Evolutionary conservation across 164 flowering plant genomes (phyloP), one percentile per base, ranked within the genome.

Genomic region (Kingdonia uniflora): DNA sequence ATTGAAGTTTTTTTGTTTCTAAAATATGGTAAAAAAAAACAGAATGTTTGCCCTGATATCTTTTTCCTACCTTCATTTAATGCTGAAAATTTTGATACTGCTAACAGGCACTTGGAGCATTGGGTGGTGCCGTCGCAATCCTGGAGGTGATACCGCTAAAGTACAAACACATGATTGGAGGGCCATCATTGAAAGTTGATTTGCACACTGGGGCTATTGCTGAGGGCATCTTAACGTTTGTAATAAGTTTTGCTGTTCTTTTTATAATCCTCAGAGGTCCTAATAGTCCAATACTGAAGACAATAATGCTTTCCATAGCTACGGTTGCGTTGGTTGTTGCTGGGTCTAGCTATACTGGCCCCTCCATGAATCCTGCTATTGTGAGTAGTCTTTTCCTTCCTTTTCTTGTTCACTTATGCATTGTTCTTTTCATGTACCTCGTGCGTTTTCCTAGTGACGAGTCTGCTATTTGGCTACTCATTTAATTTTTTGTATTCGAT

Each of bases 291-390:
- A 16, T 85, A 5, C 8, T 80, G 24, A 74, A 81, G 80, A 69
- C 68, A 11, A 81, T 66, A 80, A 29, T 87, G 66, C 76, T 87
- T 40, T 72, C 91, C n/a, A 54, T 71, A 54, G 56, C 74, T 0
- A 88, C 88, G 1, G 76, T 85, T 3, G 61, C 73, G 0, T 49
- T 82, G 64, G 74, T 88, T 7, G 59, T 80, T 55, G 63, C 74
- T 0, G 96, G 96, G 25, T 70, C 87, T 51, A 38, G 48, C 21
- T 85, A 74, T 65, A 88, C 96, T 12, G 95, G 96, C 10, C 95
- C 96, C 44, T 68, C 91, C 52, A 88, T 88, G 96, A 88, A 88
- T 65, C 94, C 94, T 42, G 91, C 85, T 65, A 81, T 77, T 71
- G 94, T 84, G 66, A 83, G 87, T 76, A 40, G 6, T 6, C 40